These are phyloP conservation scores for Aspergillus unguis DNA, from an alignment of 2,329 filamentous ascomycete genomes.

Conservation along the genomic window DNA sequence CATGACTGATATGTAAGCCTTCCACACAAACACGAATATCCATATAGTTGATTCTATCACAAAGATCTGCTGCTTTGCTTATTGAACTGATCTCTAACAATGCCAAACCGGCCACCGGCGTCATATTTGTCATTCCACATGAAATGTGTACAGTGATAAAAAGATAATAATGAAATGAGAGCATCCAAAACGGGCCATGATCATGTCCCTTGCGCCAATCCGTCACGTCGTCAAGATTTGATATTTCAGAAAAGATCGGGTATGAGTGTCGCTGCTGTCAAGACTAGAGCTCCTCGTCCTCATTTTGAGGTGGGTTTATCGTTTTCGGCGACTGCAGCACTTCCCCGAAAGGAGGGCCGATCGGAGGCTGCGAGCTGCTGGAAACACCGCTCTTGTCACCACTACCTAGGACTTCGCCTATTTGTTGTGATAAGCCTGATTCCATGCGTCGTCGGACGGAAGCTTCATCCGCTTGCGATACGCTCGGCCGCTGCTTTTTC, in stretches of 20 bases:
- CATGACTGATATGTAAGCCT: background rate
- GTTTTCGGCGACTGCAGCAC: conserved; percentile 17
- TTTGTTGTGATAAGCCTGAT: conserved; percentile 37
- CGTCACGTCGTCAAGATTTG: conserved; percentile 16
- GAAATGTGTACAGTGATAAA: conserved; percentile 2
- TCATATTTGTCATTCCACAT: conserved; percentile 5
- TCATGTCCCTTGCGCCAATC: conserved; percentile 21
- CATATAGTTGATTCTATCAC: too few species aligned
- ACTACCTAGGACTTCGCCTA: conserved; percentile 35
- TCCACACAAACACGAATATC: too few species aligned
- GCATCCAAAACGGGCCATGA: conserved; percentile 5
- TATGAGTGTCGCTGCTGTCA: background rate
- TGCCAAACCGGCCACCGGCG: conserved; percentile 3
- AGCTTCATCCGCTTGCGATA: conserved; percentile 42
- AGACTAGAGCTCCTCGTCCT: conserved; percentile 32
- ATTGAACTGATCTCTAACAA: conserved; percentile 9
- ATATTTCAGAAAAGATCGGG: conserved; percentile 6
- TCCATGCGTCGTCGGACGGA: conserved; percentile 40
- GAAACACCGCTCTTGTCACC: conserved; percentile 11
- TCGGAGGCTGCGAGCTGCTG: conserved; percentile 8
- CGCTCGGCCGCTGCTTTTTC: conserved; percentile 47
- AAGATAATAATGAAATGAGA: conserved; percentile 5
- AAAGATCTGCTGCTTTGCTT: too few species aligned
- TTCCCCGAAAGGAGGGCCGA: conserved; percentile 17
- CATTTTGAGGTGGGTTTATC: conserved; percentile 10